These are phyloP conservation scores for Fusarium sp. DNA, from an alignment of 2,329 filamentous ascomycete genomes.

Conservation along the genomic window DNA sequence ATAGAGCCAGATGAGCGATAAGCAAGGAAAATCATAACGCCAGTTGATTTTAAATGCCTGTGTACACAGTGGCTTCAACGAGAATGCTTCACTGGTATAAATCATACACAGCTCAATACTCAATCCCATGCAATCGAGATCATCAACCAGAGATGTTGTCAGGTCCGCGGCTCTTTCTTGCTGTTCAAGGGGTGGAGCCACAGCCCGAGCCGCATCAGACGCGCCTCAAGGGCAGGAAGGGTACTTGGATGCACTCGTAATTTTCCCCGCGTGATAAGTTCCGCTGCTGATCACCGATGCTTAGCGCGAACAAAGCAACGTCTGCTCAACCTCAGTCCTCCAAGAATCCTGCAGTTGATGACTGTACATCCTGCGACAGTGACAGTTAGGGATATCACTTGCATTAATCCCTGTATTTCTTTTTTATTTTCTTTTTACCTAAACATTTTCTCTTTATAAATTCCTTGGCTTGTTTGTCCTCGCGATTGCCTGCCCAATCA, in stretches of 20 bases:
- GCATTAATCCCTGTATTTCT: not conserved
- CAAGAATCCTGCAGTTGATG: constrained; percentile 14
- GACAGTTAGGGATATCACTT: not conserved
- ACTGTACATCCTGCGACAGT: not conserved
- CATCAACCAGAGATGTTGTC: constrained; percentile 31
- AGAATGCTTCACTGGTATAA: not conserved
- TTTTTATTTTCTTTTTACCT: not conserved
- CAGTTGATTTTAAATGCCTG: not conserved
- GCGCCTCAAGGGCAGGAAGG: constrained; percentile 19
- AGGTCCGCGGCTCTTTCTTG: constrained; percentile 39
- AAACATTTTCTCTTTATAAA: not conserved
- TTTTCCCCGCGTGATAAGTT: constrained; percentile 27
- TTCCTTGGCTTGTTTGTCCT: not conserved
- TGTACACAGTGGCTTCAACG: too few relatives aligned
- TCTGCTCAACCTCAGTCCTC: constrained; percentile 43
- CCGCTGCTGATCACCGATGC: constrained; percentile 27
- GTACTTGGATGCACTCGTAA: constrained; percentile 25
- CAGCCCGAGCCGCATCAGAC: constrained; percentile 43
- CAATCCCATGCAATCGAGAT: constrained; percentile 1
- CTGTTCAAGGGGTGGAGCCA: constrained; percentile 25
- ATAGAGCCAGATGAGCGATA: not conserved
- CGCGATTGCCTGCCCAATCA: constrained; percentile 4
- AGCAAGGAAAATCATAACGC: not conserved
- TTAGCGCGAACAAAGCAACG: constrained; percentile 41
- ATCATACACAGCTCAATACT: not conserved